phyloP scores from a whole-genome alignment of 2,329 filamentous ascomycete genomes.

The Trichophyton schoenleinii region DNA sequence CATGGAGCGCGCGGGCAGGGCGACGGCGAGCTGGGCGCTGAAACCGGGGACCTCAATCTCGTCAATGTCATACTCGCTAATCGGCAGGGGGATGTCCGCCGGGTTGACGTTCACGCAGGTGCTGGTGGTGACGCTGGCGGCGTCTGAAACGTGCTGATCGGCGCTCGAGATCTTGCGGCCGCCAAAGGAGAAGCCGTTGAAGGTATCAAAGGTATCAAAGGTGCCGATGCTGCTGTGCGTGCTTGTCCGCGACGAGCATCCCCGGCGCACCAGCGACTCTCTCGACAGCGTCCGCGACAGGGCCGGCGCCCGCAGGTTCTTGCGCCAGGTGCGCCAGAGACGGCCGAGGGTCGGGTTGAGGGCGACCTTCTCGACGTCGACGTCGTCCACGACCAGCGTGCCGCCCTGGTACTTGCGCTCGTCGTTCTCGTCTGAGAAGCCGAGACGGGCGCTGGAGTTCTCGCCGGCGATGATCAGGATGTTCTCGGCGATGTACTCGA shows the following conservation, averaged over 20 bases:
- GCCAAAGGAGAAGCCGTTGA: constrained; percentile 4
- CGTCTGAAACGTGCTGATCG: constrained; percentile 5
- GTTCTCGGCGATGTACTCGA: constrained; percentile 90
- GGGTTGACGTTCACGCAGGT: constrained; percentile 31
- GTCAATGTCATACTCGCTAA: constrained; percentile 54
- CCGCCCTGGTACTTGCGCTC: constrained; percentile 27
- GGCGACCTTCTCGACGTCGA: constrained; percentile 85
- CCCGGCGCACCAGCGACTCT: constrained; percentile 28
- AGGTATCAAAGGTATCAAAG: constrained; percentile 11
- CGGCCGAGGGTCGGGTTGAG: constrained; percentile 78
- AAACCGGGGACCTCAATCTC: constrained; percentile 72
- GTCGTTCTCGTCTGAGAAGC: constrained; percentile 40
- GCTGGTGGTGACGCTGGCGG: constrained; percentile 11
- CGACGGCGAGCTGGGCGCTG: constrained; percentile 24
- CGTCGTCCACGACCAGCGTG: constrained; percentile 70
- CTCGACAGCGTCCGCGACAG: constrained; percentile 31
- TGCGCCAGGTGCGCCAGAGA: constrained; percentile 92
- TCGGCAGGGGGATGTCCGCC: constrained; percentile 55
- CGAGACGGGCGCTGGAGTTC: constrained; percentile 49
- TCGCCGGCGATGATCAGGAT: constrained; percentile 77
- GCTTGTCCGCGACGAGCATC: constrained; percentile 18
- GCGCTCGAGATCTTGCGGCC: constrained; percentile 1
- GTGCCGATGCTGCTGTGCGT: constrained; percentile 29
- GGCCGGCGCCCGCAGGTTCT: constrained; percentile 40
- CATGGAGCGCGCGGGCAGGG: constrained; percentile 15